These are phyloP conservation scores for Acorus calamus DNA, from an alignment of 106 monocot species.

Conservation along the genomic window DNA sequence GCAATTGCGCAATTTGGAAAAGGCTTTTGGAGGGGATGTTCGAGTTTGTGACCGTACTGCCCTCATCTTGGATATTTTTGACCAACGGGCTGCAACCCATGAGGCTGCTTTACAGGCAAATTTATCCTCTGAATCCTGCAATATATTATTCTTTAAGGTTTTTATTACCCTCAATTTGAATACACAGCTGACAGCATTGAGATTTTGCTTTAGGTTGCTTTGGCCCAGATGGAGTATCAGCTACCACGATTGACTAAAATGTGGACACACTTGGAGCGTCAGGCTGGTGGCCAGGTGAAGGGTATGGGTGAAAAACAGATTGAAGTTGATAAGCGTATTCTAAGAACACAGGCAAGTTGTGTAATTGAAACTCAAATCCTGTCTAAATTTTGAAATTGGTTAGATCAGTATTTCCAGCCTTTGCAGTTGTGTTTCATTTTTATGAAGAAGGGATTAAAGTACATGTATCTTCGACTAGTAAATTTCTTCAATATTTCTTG, in stretches of 20 bases:
- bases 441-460: too few species aligned
- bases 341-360: conserved; percentile 72
- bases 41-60: conserved; percentile 99
- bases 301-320: conserved; percentile 99
- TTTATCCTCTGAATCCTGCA: not conserved
- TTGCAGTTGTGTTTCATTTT: too few species aligned
- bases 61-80: conserved; percentile 95
- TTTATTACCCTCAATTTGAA: too few species aligned
- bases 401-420: not conserved
- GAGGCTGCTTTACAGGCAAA: conserved; percentile 95
- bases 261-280: conserved; percentile 98
- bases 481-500: too few species aligned
- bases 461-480: too few species aligned
- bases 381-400: not conserved
- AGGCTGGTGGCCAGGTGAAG: conserved; percentile 91
- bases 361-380: not conserved
- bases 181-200: too few species aligned
- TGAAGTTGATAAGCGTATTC: conserved; percentile 98
- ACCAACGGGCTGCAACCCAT: conserved; percentile 96
- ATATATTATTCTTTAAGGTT: not conserved
- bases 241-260: conserved; percentile 94
- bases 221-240: conserved; percentile 99
- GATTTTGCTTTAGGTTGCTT: conserved; percentile 54
- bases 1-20: conserved; percentile 95
- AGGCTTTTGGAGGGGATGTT: conserved; percentile 79